phyloP scores from a whole-genome alignment of 306 rosid genomes.

The Phaseolus lunatus region DNA sequence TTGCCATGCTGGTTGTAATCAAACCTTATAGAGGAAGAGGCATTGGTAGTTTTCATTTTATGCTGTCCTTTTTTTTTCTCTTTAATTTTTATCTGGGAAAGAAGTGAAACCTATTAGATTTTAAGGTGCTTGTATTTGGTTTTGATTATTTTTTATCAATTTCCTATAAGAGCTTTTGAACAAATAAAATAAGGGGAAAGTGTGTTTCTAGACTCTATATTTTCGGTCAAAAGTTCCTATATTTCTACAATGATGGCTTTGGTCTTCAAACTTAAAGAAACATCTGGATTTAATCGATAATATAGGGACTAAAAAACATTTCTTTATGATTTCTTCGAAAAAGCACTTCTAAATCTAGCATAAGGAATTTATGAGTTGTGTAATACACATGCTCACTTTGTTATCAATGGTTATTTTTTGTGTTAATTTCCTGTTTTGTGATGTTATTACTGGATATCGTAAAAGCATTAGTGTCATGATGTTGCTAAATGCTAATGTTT shows the following conservation, averaged over 20 bases:
- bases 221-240: too few relatives aligned
- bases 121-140: neutral
- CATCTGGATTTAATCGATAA: too few relatives aligned
- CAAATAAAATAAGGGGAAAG: neutral
- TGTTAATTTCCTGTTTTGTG: slow-evolving; percentile 24
- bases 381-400: neutral
- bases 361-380: neutral
- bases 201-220: too few relatives aligned
- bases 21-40: slow-evolving; percentile 92
- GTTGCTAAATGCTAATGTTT: slow-evolving; percentile 33
- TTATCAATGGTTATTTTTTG: neutral
- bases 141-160: neutral
- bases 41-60: slow-evolving; percentile 60
- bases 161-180: neutral
- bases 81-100: neutral
- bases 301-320: too few relatives aligned
- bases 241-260: too few relatives aligned
- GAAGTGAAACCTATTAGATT: neutral
- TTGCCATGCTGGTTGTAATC: slow-evolving; percentile 94
- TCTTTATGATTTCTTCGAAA: neutral
- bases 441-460: slow-evolving; percentile 5
- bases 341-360: neutral
- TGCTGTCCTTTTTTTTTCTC: neutral
- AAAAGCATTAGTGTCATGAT: neutral
- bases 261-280: too few relatives aligned